Evolutionary conservation across 164 flowering plant genomes (phyloP), one percentile per base, ranked within the genome.

Genomic region (Litsea cubeba): DNA sequence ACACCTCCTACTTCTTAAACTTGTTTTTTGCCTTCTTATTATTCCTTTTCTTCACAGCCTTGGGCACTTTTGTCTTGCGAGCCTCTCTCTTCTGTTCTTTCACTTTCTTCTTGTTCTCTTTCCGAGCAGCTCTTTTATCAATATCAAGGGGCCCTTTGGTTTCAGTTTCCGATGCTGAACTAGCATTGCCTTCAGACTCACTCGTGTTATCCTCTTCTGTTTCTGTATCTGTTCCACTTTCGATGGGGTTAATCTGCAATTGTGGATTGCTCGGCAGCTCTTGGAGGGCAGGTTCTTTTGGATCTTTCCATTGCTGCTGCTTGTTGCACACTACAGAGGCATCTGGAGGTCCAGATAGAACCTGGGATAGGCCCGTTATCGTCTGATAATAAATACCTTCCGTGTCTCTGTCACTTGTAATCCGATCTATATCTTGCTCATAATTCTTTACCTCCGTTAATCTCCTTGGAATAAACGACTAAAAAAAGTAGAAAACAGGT

Each of bases 41-140:
- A 88, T 90, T 92, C 69, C 89, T 85, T 76, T 92, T 96, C 86
- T 94, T 96, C 51, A 90, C 82, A 65, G 99, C 94, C 77, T 96
- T 96, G 1, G 98, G 97, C 6, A 87, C 82, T 78, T 96, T 96
- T 18, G 78, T 90, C 83, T 91, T 92, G 35, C 99, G 79, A 69
- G 97, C 84, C 73, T 96, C 99, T 76, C 98, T 88, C 84, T 95
- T 93, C 87, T 93, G 98, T 79, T 93, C 99, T 81, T 92, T 96
- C 6, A 92, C 98, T 73, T 90, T 94, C 93, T 91, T 94, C 78
- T 96, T 96, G 83, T 94, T 85, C 85, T 92, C 97, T 74, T 96
- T 96, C 67, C 98, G 84, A 0, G 97, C 98, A 22, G 94, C 88
- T 80, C 84, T 92, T 77, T 76, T 90, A 32, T 96, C 97, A 0